Evolutionary conservation across 2,329 filamentous ascomycete species (phyloP).

Genomic region (Coniosporium tulheliwenetii): DNA sequence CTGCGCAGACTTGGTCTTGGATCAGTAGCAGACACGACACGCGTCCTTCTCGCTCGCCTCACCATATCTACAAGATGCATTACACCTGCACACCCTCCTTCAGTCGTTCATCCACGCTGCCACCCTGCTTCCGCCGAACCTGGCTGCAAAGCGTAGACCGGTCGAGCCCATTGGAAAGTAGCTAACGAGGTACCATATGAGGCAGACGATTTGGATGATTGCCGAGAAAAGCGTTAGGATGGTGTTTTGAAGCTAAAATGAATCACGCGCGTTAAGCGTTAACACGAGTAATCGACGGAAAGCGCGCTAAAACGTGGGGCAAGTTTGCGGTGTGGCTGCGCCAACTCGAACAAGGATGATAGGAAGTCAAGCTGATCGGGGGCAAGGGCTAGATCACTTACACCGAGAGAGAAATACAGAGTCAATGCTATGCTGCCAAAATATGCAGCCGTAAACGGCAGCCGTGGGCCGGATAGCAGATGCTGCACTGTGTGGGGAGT

Average conservation of each 20-base stretch:
- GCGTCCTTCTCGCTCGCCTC: no score
- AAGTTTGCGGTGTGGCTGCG: no score
- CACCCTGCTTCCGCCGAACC: constrained; percentile 71
- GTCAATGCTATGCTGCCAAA: constrained; percentile 86
- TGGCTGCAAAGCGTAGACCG: constrained; percentile 71
- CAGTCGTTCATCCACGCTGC: constrained; percentile 76
- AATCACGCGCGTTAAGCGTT: constrained; percentile 5
- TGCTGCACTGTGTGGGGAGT: constrained; percentile 41
- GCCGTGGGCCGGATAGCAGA: constrained; percentile 64
- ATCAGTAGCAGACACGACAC: no score
- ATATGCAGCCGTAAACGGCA: constrained; percentile 89
- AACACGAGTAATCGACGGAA: constrained; percentile 7
- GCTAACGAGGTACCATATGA: constrained; percentile 88
- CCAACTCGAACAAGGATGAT: background rate
- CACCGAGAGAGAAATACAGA: constrained; percentile 80
- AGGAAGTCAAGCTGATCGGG: background rate
- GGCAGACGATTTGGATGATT: constrained; percentile 65
- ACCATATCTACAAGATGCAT: no score
- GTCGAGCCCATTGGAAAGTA: constrained; percentile 96
- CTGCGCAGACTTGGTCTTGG: no score
- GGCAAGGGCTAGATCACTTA: constrained; percentile 36
- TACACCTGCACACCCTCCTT: background rate
- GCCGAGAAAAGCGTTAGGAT: constrained; percentile 74
- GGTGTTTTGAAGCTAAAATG: constrained; percentile 59
- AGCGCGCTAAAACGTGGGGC: background rate